Evolutionary conservation across 2,329 filamentous ascomycete genomes (phyloP), one percentile per base, ranked within the genome.

Genomic region (Nemania serpens): DNA sequence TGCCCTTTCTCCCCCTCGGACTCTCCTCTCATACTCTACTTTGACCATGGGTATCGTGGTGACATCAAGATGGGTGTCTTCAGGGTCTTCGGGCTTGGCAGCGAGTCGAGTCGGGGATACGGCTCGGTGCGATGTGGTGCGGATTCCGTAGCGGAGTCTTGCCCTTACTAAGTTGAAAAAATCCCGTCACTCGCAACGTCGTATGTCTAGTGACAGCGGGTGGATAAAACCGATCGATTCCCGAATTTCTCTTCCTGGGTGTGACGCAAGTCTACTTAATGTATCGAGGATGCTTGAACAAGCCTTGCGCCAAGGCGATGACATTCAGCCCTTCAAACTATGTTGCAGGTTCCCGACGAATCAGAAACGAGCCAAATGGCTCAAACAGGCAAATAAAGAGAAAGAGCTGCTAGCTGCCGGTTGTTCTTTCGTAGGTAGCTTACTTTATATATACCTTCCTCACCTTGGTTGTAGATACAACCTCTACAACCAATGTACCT

Each of bases 301-400:
- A 63, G 60, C 52, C 57, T 60, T 54, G 37, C 50, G 60, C 56
- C 60, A 63, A 63, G 56, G 5, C 56, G 33, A 50, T 10, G 36
- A 42, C 36, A 51, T 45, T 50, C 43, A 49, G 50, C 37, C 36
- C 48, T 47, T 29, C 5, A 34, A 36, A 13, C 18, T 37, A 22
- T 37, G 29, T 58, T 29, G 10, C 37, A n/a, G 34, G 17, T 36
- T 18, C 10, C 34, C 29, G 55, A 18, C 59, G 59, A 62, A 62
- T 62, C 59, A 62, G 20, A 51, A 18, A 17, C 22, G 25, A 42
- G 50, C 45, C 34, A 42, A 17, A 29, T 36, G 45, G 41, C 59
- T 58, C 49, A 58, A 62, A 62, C 45, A 33, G 59, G 59, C 34
- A 55, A 62, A 59, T 10, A 51, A 29, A 29, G 25, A 29, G 25